Evolutionary conservation across 2,329 filamentous ascomycete species (phyloP).

Genomic region (Dactylellina leptospora): DNA sequence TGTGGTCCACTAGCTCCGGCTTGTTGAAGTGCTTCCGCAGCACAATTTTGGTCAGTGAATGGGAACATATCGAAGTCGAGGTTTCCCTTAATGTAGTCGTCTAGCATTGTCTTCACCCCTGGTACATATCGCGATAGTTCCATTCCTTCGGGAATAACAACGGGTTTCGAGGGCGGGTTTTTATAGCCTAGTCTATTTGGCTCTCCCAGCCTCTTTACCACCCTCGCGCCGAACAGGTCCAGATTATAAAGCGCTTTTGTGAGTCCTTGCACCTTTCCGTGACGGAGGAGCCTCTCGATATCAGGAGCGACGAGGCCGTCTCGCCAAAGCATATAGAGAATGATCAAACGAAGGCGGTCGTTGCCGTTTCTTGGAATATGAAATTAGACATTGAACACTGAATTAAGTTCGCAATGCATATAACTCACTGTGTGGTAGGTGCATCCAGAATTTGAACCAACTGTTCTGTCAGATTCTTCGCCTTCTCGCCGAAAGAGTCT

Average conservation of each 20-base stretch:
- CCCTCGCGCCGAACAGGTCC: conserved; percentile 79
- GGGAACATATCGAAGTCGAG: conserved; percentile 75
- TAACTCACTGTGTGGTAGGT: conserved; percentile 65
- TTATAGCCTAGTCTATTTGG: conserved; percentile 62
- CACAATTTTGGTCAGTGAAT: conserved; percentile 74
- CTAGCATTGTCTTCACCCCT: conserved; percentile 81
- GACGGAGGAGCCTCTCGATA: conserved; percentile 81
- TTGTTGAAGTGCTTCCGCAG: conserved; percentile 68
- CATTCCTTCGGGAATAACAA: conserved; percentile 75
- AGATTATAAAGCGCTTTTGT: conserved; percentile 80
- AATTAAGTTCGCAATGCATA: background rate
- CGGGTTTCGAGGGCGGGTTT: conserved; percentile 60
- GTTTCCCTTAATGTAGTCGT: conserved; percentile 73
- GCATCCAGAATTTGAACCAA: conserved; percentile 89
- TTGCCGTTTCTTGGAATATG: conserved; percentile 29
- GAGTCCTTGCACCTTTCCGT: conserved; percentile 78
- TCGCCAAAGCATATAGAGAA: conserved; percentile 84
- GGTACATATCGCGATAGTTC: conserved; percentile 88
- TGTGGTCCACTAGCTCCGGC: conserved; percentile 66
- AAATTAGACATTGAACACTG: background rate
- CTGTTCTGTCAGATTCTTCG: conserved; percentile 86
- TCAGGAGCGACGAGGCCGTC: conserved; percentile 86
- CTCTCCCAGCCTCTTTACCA: conserved; percentile 79
- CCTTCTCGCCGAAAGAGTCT: conserved; percentile 90
- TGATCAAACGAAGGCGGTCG: conserved; percentile 84